Evolutionary conservation across 345 rosid genomes (phyloP), one percentile per base, ranked within the genome.

Genomic region (Psidium friedrichsthalianum): DNA sequence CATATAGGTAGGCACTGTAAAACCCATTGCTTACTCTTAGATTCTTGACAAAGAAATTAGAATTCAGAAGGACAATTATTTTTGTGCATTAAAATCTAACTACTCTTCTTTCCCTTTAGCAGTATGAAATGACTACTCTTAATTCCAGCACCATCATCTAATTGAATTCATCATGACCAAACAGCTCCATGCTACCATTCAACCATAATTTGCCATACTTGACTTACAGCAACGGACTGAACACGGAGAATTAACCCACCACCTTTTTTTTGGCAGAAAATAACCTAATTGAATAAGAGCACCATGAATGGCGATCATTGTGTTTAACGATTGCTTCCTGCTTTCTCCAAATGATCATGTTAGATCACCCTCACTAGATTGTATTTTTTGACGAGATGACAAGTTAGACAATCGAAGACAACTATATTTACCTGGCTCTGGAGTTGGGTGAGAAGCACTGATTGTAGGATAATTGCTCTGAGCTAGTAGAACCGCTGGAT

Each of bases 1-100:
- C 78, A 92, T 61, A 91, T 93, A 92, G 86, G 89, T 86, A 83
- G 92, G 86, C 82, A 90, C 97, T 92, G 90, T 82, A 87, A 84
- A 86, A 53, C 25, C 40, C 56, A 53, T 82, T 54, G 47, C 44
- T 54, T 22, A 54, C 61, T 29, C 56, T 32, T 47, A 82, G 44
- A 81, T 29, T 52, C 84, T 52, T 15, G 44, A 15, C 32, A 20
- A 82, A 53, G 47, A 56, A 10, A 82, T 27, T 14, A 82, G 2
- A 51, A 85, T 54, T 84, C 52, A 69, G 56, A 83, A 82, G 54
- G 78, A 83, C 18, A 83, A 6, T 51, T 36, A 64, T 64, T 32
- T 32, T 20, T 64, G 78, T 32, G 80, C 42, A 69, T 32, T 20
- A 36, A 32, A 32, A 69, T 69, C 47, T 36, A 47, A 18, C 47